Evolutionary conservation across 2,329 filamentous ascomycete genomes (phyloP), one percentile per base, ranked within the genome.

Genomic region (Pyricularia sp.): DNA sequence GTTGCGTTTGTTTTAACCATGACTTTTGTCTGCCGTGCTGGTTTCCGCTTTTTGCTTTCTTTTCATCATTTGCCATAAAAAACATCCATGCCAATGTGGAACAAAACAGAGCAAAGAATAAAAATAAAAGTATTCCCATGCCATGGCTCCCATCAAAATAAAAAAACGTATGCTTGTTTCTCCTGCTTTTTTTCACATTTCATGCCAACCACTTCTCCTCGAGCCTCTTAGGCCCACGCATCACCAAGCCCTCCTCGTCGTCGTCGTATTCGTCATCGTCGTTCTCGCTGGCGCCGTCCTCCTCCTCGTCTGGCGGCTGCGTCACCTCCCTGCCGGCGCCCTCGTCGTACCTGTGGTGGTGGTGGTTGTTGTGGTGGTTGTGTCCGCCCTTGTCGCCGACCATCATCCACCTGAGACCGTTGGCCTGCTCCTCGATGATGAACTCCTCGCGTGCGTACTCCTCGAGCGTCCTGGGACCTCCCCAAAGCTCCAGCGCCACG

Each of bases 381-480:
- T 71, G 71, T 3, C 71, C 72, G 23, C 55, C 72, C 74, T 71
- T 76, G 69, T 76, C 70, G 68, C 23, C 78, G 78, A 9, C 77
- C 63, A 85, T 76, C 94, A 97, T 98, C 95, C 95, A 99, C 20
- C 91, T 92, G 75, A 95, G 81, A 5, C 94, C 94, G 77, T 98
- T 98, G 36, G 93, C 93, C 73, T 94, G 91, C 80, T 99, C 95
- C 78, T 99, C 95, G 14, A 97, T 85, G 0, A 93, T 92, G 75
- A 98, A 98, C 31, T 96, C 93, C 77, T 98, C 95, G 66, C 92
- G 86, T 1, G 94, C 94, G 77, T 98, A 99, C 79, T 98, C 95
- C 77, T 97, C 93, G 73, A 98, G 86, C 33, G 92, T 92, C 68
- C 95, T 86, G 73, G 93, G 93, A 4, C 93, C 95, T 76, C 97